Conservation (phyloP, 1,284 basidiomycete genomes). For the Apiotrichum mycotoxinovorans region DNA sequence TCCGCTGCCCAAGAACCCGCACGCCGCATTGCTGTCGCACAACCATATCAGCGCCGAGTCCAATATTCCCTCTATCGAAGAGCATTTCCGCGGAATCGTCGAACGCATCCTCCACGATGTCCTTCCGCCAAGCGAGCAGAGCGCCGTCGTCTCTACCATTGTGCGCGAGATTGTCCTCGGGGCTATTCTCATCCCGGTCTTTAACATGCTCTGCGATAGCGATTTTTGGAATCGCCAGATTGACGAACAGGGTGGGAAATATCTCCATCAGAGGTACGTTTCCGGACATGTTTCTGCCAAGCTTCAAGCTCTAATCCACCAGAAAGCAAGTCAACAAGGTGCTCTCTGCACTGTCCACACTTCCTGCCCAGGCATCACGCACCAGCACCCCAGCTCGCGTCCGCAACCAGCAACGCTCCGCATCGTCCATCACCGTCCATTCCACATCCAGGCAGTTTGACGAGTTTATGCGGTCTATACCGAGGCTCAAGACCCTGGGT, state of each 20-base stretch:
- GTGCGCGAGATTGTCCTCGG: conserved; percentile 80
- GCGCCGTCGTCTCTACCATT: conserved; percentile 67
- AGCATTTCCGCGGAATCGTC: conserved; percentile 69
- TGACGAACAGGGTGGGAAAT: conserved; percentile 59
- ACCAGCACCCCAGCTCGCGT: not conserved
- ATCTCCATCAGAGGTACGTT: conserved; percentile 42
- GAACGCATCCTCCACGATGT: conserved; percentile 66
- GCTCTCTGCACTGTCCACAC: conserved; percentile 52
- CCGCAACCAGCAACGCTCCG: conserved; percentile 7
- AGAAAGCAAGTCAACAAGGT: conserved; percentile 55
- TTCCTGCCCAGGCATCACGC: conserved; percentile 26
- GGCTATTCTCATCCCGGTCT: conserved; percentile 73
- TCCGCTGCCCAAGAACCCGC: conserved; percentile 47
- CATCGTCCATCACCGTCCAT: conserved; percentile 30
- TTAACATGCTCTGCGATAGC: conserved; percentile 88
- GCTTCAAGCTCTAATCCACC: not conserved
- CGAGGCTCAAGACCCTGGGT: conserved; percentile 70
- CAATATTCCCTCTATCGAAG: conserved; percentile 86
- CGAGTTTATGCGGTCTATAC: conserved; percentile 79
- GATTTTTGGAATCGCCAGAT: conserved; percentile 95
- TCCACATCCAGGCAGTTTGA: conserved; percentile 69
- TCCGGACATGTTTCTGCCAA: no score
- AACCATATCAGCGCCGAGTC: conserved; percentile 74
- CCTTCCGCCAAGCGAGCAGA: conserved; percentile 72
- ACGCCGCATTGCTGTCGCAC: conserved; percentile 81